Evolutionary conservation across 73 alveolate genomes (phyloP).

Genomic region (Symbiodinium natans): DNA sequence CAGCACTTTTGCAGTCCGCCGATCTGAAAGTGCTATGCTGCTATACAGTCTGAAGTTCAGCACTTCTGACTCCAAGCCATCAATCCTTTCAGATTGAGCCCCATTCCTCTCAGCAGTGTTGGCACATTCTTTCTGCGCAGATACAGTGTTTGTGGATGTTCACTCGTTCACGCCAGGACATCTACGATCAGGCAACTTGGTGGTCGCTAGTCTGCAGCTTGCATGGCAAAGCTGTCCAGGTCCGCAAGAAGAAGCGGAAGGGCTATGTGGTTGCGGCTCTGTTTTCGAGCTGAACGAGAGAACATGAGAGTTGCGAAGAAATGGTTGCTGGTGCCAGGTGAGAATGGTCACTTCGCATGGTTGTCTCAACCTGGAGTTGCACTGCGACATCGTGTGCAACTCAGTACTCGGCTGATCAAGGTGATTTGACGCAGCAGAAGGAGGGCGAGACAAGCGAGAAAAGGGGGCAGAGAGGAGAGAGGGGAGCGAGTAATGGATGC

Average conservation of each 20-base stretch:
- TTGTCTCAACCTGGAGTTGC: slow-evolving; percentile 94
- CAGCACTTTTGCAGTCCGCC: too few species aligned
- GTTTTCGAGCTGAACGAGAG: background rate
- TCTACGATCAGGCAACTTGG: slow-evolving; percentile 48
- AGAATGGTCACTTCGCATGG: slow-evolving; percentile 89
- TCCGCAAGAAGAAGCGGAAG: slow-evolving; percentile 85
- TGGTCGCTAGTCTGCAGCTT: background rate
- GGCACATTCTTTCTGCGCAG: background rate
- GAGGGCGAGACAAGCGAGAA: too few species aligned
- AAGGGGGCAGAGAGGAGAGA: too few species aligned
- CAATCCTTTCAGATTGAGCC: too few species aligned
- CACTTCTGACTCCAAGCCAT: too few species aligned
- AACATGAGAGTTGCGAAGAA: background rate
- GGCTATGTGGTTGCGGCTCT: slow-evolving; percentile 34
- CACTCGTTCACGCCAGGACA: slow-evolving; percentile 1
- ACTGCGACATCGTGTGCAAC: slow-evolving; percentile 60
- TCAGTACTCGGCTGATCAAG: too few species aligned
- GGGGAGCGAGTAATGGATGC: too few species aligned
- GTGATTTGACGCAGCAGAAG: too few species aligned
- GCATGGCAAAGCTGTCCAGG: slow-evolving; percentile 8
- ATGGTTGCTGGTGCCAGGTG: slow-evolving; percentile 20
- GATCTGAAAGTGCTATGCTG: too few species aligned
- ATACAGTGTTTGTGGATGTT: background rate
- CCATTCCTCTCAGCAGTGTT: too few species aligned
- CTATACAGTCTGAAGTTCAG: too few species aligned